phyloP scores from a whole-genome alignment of 805 yeast genomes.

The Blastobotrys terrestris region DNA sequence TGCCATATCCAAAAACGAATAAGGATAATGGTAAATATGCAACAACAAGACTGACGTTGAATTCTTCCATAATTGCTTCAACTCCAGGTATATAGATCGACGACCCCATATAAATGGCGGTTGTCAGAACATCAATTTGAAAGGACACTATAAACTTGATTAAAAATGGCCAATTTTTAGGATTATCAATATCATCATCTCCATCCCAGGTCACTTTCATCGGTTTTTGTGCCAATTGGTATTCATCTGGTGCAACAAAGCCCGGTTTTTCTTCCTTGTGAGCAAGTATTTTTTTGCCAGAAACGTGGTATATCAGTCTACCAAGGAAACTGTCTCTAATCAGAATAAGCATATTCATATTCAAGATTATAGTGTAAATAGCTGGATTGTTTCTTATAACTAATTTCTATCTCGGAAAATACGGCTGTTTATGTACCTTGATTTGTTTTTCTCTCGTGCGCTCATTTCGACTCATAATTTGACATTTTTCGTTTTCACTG shows the following conservation, averaged over 20 bases:
- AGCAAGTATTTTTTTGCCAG: constrained; percentile 23
- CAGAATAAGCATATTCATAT: neutral
- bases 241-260: constrained; percentile 29
- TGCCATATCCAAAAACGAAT: constrained; percentile 50
- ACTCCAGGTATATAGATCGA: constrained; percentile 48
- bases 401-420: too few species aligned
- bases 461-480: neutral
- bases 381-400: too few species aligned
- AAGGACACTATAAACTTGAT: constrained; percentile 35
- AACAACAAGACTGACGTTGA: constrained; percentile 34
- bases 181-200: constrained; percentile 44
- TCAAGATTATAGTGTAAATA: too few species aligned
- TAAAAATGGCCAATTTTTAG: constrained; percentile 45
- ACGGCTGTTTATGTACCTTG: neutral
- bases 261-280: constrained; percentile 28
- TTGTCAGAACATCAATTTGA: constrained; percentile 37
- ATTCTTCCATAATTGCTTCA: constrained; percentile 38
- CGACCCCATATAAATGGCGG: constrained; percentile 47
- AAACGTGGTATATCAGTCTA: constrained; percentile 25
- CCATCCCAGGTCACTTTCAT: constrained; percentile 19
- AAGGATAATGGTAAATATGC: constrained; percentile 45
- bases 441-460: neutral
- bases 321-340: constrained; percentile 29
- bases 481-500: neutral
- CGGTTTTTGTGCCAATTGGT: constrained; percentile 14